These are phyloP conservation scores for Pseudogymnoascus sp. DNA, from an alignment of 2,329 filamentous ascomycete genomes.

Conservation along the genomic window DNA sequence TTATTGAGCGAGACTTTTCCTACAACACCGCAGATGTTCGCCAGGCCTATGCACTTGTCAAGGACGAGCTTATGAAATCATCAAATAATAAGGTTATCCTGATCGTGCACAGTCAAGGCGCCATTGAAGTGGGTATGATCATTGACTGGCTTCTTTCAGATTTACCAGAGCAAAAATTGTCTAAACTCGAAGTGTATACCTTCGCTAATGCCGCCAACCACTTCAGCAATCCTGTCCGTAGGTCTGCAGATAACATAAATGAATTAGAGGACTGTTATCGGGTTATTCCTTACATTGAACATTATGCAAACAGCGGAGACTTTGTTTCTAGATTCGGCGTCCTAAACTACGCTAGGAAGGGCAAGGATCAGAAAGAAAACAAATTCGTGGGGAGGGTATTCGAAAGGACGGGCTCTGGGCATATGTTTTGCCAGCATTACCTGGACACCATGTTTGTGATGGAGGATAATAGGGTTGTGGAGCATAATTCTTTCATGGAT, in stretches of 20 bases:
- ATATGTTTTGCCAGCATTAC: no score
- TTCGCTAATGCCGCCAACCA: slow-evolving; percentile 75
- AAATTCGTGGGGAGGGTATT: no score
- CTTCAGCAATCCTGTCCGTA: slow-evolving; percentile 65
- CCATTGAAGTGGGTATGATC: slow-evolving; percentile 63
- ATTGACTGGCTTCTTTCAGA: slow-evolving; percentile 72
- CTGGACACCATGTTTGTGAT: no score
- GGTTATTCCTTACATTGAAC: slow-evolving; percentile 65
- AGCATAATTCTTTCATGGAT: no score
- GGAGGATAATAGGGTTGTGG: no score
- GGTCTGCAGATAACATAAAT: slow-evolving; percentile 14
- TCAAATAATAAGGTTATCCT: slow-evolving; percentile 55
- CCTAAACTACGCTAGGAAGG: slow-evolving; percentile 37
- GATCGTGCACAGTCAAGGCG: slow-evolving; percentile 70
- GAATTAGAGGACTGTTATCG: no score
- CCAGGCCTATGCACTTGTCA: slow-evolving; percentile 41
- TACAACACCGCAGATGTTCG: slow-evolving; percentile 64
- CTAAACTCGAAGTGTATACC: slow-evolving; percentile 67
- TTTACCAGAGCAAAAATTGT: slow-evolving; percentile 54
- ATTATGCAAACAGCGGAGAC: slow-evolving; percentile 68
- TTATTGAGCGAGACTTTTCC: slow-evolving; percentile 65
- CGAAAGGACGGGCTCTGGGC: no score
- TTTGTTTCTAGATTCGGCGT: slow-evolving; percentile 70
- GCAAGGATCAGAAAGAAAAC: no score
- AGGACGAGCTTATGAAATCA: slow-evolving; percentile 47